Percentiles rank a stretch among this genome's conserved stretches.
Conservation (phyloP, 371 early-diverging fungal genomes). For the Blastocladiella emersonii region DNA sequence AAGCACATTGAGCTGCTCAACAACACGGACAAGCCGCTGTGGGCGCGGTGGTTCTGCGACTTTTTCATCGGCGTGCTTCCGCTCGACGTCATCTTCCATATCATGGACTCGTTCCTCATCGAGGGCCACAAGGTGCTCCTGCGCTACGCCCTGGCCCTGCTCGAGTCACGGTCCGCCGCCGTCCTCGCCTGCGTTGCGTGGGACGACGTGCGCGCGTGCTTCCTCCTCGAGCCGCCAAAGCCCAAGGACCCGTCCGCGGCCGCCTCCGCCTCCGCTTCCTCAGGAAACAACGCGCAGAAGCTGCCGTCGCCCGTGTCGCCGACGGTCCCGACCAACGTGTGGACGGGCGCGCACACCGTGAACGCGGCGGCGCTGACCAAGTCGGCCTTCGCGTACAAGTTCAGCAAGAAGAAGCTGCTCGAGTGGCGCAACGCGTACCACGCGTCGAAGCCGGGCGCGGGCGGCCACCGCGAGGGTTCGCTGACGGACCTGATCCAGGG, state of each 20-base stretch:
- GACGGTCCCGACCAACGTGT: neutral
- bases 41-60: slow-evolving; percentile 22
- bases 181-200: slow-evolving; percentile 7
- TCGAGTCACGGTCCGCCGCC: slow-evolving; percentile 9
- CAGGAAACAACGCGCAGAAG: neutral
- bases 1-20: slow-evolving; percentile 16
- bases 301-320: neutral
- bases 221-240: neutral
- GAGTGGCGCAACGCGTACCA: neutral
- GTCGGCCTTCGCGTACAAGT: neutral
- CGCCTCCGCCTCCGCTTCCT: too few species aligned
- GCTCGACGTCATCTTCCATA: slow-evolving; percentile 18
- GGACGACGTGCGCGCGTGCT: neutral
- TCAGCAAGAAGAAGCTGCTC: neutral
- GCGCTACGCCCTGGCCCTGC: slow-evolving; percentile 18
- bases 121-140: slow-evolving; percentile 24
- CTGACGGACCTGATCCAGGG: neutral
- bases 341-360: neutral
- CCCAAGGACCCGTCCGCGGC: neutral
- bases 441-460: neutral
- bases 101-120: slow-evolving; percentile 22
- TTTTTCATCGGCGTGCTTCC: slow-evolving; percentile 19
- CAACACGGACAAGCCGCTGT: slow-evolving; percentile 14
- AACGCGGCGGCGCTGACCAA: neutral
- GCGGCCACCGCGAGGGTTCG: neutral